Evolutionary conservation across 345 rosid genomes (phyloP).

Genomic region (Eucalyptus pauciflora): DNA sequence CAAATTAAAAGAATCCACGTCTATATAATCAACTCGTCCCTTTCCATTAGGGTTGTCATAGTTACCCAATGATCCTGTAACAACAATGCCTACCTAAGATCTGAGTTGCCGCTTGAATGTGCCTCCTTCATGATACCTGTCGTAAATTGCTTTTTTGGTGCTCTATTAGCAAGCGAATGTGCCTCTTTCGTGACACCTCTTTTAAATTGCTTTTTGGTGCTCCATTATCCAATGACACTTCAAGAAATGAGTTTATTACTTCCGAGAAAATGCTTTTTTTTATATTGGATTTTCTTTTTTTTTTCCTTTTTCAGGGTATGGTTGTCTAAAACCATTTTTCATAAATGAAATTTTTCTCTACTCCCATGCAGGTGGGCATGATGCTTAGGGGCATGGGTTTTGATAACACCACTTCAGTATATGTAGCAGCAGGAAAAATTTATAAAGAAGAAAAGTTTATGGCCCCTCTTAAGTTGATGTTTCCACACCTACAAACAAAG

Average conservation of each 20-base stretch:
- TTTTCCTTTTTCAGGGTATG: neutral
- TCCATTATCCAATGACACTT: neutral
- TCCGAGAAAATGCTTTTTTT: neutral
- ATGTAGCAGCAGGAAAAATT: slow-evolving; percentile 86
- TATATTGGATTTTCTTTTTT: neutral
- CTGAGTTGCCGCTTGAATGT: neutral
- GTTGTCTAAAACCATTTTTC: neutral
- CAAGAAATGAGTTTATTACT: neutral
- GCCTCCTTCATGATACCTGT: neutral
- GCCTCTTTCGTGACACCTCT: neutral
- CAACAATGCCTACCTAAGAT: neutral
- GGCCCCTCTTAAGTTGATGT: slow-evolving; percentile 88
- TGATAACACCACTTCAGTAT: slow-evolving; percentile 60
- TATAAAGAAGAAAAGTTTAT: slow-evolving; percentile 82
- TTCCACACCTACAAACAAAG: slow-evolving; percentile 87
- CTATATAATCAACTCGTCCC: neutral
- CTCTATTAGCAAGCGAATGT: neutral
- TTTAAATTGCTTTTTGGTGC: neutral
- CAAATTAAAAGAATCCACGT: neutral
- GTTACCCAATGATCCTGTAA: neutral
- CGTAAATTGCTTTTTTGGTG: neutral
- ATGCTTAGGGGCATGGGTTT: slow-evolving; percentile 99
- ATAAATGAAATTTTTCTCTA: neutral
- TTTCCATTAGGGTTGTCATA: neutral
- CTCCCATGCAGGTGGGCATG: slow-evolving; percentile 68